A percentile compares a stretch with the other conserved stretches of the same genome.
phyloP scores from a whole-genome alignment of 2,329 filamentous ascomycete species.

The Penicillium hesseltinei region DNA sequence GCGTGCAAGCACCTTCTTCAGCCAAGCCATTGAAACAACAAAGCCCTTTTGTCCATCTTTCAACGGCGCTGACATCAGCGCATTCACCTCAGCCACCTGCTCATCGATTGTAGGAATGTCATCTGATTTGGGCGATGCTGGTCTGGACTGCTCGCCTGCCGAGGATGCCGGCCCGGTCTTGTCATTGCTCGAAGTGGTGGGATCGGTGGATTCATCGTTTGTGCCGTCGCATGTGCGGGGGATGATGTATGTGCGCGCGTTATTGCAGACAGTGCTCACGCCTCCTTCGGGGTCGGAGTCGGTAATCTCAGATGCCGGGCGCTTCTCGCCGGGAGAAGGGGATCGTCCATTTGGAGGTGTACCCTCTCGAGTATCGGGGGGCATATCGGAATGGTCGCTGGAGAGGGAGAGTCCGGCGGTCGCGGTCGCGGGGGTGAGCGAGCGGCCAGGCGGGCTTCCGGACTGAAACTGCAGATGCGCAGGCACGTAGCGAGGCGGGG shows the following conservation, averaged over 20 bases:
- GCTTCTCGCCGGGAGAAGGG: constrained; percentile 39
- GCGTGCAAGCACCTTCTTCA: constrained; percentile 68
- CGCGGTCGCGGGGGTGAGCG: constrained; percentile 48
- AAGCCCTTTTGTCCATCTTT: constrained; percentile 73
- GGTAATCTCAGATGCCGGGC: constrained; percentile 33
- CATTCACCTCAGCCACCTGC: constrained; percentile 72
- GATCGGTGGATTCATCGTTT: constrained; percentile 36
- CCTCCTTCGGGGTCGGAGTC: constrained; percentile 28
- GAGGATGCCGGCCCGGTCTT: constrained; percentile 35
- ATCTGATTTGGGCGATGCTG: constrained; percentile 22
- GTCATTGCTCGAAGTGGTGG: constrained; percentile 38
- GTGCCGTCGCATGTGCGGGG: constrained; percentile 31
- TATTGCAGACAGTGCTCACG: constrained; percentile 14
- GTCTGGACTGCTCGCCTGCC: constrained; percentile 27
- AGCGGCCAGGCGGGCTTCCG: constrained; percentile 36
- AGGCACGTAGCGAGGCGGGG: constrained; percentile 51
- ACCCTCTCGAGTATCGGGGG: constrained; percentile 33
- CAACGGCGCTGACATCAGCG: constrained; percentile 55
- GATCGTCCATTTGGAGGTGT: constrained; percentile 28
- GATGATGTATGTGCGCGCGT: constrained; percentile 12
- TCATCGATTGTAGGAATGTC: constrained; percentile 55
- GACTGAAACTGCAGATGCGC: constrained; percentile 55
- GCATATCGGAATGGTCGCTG: constrained; percentile 48
- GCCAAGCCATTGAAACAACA: constrained; percentile 76
- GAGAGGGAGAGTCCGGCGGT: constrained; percentile 53